Base-by-base conservation (phyloP, 2,329 filamentous ascomycete species). In the Alternaria sp. region DNA sequence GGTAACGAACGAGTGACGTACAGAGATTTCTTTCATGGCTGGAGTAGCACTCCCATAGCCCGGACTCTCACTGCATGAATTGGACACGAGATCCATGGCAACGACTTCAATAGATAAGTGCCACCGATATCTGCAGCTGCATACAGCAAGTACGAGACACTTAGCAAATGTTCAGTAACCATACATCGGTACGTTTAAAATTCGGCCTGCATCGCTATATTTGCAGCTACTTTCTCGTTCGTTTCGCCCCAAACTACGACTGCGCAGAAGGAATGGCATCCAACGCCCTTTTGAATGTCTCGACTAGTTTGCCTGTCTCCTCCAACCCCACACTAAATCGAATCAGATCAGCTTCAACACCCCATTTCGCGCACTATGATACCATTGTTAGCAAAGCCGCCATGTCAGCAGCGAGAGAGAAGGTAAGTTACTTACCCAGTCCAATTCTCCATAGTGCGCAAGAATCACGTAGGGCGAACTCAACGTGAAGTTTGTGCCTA, bases 401-500 rank as follows among this genome's bases (percentile, higher is more conserved):
- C 34, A 20, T 7, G 38, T 39, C 5, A 30, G 22, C 7, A 18
- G 22, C 12, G 42, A 5, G 16, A 11, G 12, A 30, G 16, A 28
- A 22, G 5, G 9, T 22, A 18, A 9, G 26, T 43, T 34, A 79
- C 83, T 73, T 80, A 86, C 85, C 95, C 95, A 99, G n/a, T 94
- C 89, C 42, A 98, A 79, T 82, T 99, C 95, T 46, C 86, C 84
- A 72, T 95, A 99, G 78, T 99, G 95, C 5, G 95, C 95, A 32
- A 99, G 80, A 34, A 99, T 82, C 22, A 95, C 93, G 77, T 97
- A 99, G 0, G 95, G 95, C 49, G 90, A 96, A 58, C 90, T 90
- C 38, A 99, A 83, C 0, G 95, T 98, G 76, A 99, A 99, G 78
- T 99, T 99, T 0, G 95, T 98, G 2, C 95, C 95, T 51, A 99